Conservation (phyloP, 2,329 filamentous ascomycete genomes). For the Chrysosporium queenslandicum region DNA sequence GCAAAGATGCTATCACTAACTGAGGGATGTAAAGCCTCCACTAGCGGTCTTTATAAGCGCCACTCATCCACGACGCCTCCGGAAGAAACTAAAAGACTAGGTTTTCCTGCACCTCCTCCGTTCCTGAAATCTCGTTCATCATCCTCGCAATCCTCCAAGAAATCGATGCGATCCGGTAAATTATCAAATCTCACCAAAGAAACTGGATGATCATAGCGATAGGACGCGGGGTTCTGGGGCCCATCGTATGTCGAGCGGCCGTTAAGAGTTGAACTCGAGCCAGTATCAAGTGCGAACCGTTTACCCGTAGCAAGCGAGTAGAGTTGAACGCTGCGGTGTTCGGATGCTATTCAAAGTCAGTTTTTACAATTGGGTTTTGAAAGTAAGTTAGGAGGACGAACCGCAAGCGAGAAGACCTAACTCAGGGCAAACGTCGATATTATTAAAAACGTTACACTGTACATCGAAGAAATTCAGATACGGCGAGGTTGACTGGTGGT, state of each 20-base stretch:
- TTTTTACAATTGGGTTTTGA: conserved; percentile 3
- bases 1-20: neutral
- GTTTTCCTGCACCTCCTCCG: conserved; percentile 21
- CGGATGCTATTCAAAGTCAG: conserved; percentile 23
- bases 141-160: neutral
- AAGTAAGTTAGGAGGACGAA: conserved; percentile 17
- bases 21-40: neutral
- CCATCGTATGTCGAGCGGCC: neutral
- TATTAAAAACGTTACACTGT: conserved; percentile 21
- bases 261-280: neutral
- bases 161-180: conserved; percentile 9
- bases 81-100: conserved; percentile 29
- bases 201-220: conserved; percentile 22
- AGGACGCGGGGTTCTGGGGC: neutral
- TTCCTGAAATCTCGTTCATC: conserved; percentile 6
- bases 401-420: conserved; percentile 32
- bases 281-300: conserved; percentile 9
- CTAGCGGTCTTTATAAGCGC: conserved; percentile 13
- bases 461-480: conserved; percentile 32
- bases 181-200: conserved; percentile 29
- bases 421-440: conserved; percentile 32
- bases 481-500: conserved; percentile 26
- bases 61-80: conserved; percentile 30
- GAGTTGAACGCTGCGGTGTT: conserved; percentile 28
- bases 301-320: conserved; percentile 32